Base-by-base conservation (phyloP, 108 stramenopile genomes). In the Fragilaria radians region DNA sequence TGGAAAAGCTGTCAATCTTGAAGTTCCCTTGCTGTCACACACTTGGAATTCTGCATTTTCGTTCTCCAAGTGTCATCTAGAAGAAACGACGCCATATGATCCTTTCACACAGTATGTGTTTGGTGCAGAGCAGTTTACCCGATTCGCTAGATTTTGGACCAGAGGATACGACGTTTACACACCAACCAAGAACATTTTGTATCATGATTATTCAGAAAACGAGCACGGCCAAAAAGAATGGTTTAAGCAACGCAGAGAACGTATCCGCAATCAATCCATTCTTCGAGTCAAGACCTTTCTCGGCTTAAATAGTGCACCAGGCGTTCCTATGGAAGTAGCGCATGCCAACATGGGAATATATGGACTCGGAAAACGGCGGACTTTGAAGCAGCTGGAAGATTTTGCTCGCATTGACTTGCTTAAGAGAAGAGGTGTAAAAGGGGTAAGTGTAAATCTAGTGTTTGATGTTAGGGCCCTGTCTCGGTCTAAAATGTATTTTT, bases 41-140 rank as follows among this genome's bases (percentile, higher is more conserved):
- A 65, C 87, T 4, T 95, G 91, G 82, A 88, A 88, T 11, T 81
- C 95, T 3, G 93, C 86, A 5, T 91, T 95, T 58, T 78, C 82
- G 24, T 97, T 97, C 79, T 74, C 84, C 60, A 90, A 91, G 51
- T 97, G 97, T 61, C 97, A 97, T 53, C 72, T 91, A 32, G 95
- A 96, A 76, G 82, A 86, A 62, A 76, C 78, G 47, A 93, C 87
- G 2, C 95, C 94, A 4, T 93, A 95, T 52, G 97, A 97, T 77
- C 89, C 93, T 1, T 82, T 95, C 53, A 66, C 90, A 5, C 78
- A 61, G 0, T 88, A 85, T 51, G 76, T 95, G 23, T 77, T 94
- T 56, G 88, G 91, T 54, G 88, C 85, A 25, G 97, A 96, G 62
- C 83, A 93, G 56, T 96, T 96, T 80, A 72, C 84, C 1, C 85